These are phyloP conservation scores for Oryza meridionalis DNA, from an alignment of 176 grass and related monocot genomes.

Conservation along the genomic window DNA sequence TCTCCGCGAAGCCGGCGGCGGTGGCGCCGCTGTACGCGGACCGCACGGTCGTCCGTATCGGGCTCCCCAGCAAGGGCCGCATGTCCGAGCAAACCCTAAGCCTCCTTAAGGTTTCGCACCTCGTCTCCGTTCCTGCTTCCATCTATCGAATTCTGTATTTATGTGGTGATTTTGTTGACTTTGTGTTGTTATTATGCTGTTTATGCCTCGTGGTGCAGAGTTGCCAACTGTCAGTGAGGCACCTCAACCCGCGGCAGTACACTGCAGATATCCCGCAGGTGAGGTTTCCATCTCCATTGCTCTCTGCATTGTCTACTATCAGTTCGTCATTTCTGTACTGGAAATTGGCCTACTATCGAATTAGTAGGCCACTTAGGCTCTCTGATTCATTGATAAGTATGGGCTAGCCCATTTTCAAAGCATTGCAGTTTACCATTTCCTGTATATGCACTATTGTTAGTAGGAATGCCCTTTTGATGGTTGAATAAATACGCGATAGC, in stretches of 20 bases:
- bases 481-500: not conserved
- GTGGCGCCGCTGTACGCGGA: constrained; percentile 29
- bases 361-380: not conserved
- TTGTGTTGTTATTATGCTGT: not conserved
- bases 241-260: constrained; percentile 90
- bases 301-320: not conserved
- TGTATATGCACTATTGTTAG: not conserved
- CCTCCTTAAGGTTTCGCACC: constrained; percentile 66
- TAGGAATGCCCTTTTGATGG: not conserved
- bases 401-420: not conserved
- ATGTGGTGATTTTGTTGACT: not conserved
- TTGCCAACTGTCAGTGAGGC: constrained; percentile 79
- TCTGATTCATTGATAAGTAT: not conserved
- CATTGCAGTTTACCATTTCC: not conserved
- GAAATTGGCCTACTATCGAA: not conserved
- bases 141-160: not conserved
- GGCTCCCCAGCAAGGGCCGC: constrained; percentile 90
- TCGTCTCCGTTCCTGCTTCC: not conserved
- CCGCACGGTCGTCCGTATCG: constrained; percentile 71
- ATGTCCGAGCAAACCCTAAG: constrained; percentile 91
- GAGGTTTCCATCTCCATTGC: constrained; percentile 10
- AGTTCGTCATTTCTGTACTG: not conserved
- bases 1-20: constrained; percentile 32
- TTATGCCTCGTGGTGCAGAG: constrained; percentile 54
- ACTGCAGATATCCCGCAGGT: constrained; percentile 89